Percentiles rank a stretch among this genome's conserved stretches.
Conservation (phyloP, 2,329 filamentous ascomycete species). For the Alternaria metachromatica region DNA sequence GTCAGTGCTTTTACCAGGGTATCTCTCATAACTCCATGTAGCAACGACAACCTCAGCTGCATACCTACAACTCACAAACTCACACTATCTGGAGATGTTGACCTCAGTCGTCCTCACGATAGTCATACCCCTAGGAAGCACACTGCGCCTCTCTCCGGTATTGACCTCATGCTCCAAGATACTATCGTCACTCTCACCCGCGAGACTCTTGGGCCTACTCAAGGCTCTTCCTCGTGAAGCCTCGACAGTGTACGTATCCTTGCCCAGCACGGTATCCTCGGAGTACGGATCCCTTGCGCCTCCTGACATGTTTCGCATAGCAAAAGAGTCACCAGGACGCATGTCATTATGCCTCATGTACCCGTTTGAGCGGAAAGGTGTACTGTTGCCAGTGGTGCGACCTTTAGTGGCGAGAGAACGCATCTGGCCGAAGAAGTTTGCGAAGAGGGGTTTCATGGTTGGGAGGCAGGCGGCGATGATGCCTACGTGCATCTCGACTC, state of each 20-base stretch:
- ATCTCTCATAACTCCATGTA: not conserved
- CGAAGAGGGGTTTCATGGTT: constrained; percentile 37
- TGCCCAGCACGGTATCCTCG: constrained; percentile 15
- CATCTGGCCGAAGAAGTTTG: constrained; percentile 29
- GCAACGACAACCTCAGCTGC: not conserved
- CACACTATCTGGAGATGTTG: constrained; percentile 13
- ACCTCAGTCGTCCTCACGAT: constrained; percentile 32
- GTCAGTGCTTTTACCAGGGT: not conserved
- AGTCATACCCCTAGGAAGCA: constrained; percentile 10
- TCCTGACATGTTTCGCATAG: constrained; percentile 21
- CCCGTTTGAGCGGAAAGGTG: constrained; percentile 25
- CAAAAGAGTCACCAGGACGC: constrained; percentile 3
- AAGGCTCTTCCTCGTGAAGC: constrained; percentile 8
- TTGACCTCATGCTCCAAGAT: constrained; percentile 3
- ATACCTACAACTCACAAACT: not conserved
- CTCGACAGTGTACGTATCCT: constrained; percentile 14
- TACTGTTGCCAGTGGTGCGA: constrained; percentile 13
- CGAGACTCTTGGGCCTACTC: not conserved
- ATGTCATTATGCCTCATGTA: constrained; percentile 22
- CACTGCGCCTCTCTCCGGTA: constrained; percentile 14
- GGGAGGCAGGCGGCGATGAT: constrained; percentile 40
- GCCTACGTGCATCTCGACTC: constrained; percentile 42
- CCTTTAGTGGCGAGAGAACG: constrained; percentile 28
- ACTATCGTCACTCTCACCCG: constrained; percentile 6
- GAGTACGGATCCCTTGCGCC: constrained; percentile 13